Percentiles rank a stretch among this genome's conserved stretches.
Evolutionary conservation across 148 eudicot species (phyloP).

Genomic region (Suaeda aralocaspica): DNA sequence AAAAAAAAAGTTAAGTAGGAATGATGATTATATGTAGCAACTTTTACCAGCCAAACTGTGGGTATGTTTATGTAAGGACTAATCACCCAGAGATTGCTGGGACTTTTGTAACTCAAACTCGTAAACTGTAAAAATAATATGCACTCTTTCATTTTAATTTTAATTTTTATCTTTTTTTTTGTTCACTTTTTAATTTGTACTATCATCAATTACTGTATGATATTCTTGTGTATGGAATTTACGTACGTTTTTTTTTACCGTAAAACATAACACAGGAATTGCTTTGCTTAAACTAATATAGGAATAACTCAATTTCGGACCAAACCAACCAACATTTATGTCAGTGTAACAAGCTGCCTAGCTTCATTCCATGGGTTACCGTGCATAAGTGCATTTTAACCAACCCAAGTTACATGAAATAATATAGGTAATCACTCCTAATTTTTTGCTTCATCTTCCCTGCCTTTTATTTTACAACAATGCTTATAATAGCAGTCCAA

Average conservation of each 20-base stretch:
- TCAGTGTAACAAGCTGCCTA: constrained; percentile 8
- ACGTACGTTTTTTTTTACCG: not conserved
- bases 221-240: too few species aligned
- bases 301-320: constrained; percentile 15
- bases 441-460: too few species aligned
- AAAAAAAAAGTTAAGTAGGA: constrained; percentile 17
- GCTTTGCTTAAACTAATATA: constrained; percentile 5
- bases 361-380: constrained; percentile 19
- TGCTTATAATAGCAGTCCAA: too few species aligned
- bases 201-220: not conserved
- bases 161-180: too few species aligned
- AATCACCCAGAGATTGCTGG: constrained; percentile 30
- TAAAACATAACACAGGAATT: not conserved
- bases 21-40: constrained; percentile 29
- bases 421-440: too few species aligned
- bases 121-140: not conserved
- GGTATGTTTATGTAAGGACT: constrained; percentile 22
- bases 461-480: too few species aligned
- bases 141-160: not conserved
- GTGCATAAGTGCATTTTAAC: constrained; percentile 9
- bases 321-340: constrained; percentile 30
- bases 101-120: not conserved
- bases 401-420: not conserved
- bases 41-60: constrained; percentile 34
- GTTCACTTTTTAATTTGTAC: constrained; percentile 2